These are phyloP conservation scores for Diutina rugosa DNA, from an alignment of 1,139 yeast species.

Conservation along the genomic window DNA sequence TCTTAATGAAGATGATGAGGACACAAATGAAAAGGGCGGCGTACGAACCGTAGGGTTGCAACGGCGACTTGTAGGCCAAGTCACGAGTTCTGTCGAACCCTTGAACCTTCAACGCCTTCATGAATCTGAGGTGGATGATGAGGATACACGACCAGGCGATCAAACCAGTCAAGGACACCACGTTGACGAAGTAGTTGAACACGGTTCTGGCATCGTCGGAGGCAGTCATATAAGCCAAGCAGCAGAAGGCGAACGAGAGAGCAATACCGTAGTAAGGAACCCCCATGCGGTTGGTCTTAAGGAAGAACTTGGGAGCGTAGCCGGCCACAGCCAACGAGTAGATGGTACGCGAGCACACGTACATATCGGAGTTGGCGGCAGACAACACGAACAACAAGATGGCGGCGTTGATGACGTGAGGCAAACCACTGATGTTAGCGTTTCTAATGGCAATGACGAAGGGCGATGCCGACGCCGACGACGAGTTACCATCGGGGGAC, in stretches of 20 bases:
- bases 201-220: slow-evolving; percentile 14
- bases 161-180: slow-evolving; percentile 17
- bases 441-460: slow-evolving; percentile 41
- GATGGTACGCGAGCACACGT: slow-evolving; percentile 32
- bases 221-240: slow-evolving; percentile 16
- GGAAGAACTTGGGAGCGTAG: slow-evolving; percentile 28
- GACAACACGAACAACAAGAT: slow-evolving; percentile 32
- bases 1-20: slow-evolving; percentile 53
- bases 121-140: slow-evolving; percentile 8
- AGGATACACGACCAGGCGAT: slow-evolving; percentile 18
- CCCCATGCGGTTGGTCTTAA: slow-evolving; percentile 51
- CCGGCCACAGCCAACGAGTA: slow-evolving; percentile 34
- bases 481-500: slow-evolving; percentile 14
- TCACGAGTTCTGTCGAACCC: slow-evolving; percentile 18
- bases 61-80: slow-evolving; percentile 50
- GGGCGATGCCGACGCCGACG: slow-evolving; percentile 68
- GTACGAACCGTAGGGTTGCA: slow-evolving; percentile 55
- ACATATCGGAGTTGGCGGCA: slow-evolving; percentile 37
- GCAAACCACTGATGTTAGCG: slow-evolving; percentile 28
- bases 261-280: slow-evolving; percentile 38
- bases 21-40: slow-evolving; percentile 41
- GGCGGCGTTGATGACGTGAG: slow-evolving; percentile 33
- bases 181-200: slow-evolving; percentile 15
- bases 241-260: slow-evolving; percentile 43
- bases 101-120: slow-evolving; percentile 6